These are phyloP conservation scores for Phaeoacremonium minimum DNA, from an alignment of 2,329 filamentous ascomycete genomes.

Conservation along the genomic window DNA sequence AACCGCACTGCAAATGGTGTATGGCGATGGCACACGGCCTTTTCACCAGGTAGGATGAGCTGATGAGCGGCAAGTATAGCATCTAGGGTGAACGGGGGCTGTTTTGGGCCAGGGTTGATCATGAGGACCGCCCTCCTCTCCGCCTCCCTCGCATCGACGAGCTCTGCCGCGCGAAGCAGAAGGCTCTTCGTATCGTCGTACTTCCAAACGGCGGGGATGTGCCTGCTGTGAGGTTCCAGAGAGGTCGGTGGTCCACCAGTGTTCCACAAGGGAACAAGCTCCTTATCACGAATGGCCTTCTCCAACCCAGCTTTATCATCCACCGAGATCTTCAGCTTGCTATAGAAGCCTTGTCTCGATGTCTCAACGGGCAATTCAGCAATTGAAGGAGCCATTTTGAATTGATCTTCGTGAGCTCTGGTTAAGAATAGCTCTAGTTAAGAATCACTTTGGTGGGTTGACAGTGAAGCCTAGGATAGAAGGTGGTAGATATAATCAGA, in stretches of 20 bases:
- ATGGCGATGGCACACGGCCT: conserved; percentile 35
- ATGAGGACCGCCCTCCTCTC: background rate
- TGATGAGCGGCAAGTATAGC: conserved; percentile 17
- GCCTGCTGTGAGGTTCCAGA: background rate
- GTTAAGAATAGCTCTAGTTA: no score
- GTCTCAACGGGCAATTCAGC: background rate
- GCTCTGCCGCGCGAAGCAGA: background rate
- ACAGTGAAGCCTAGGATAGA: no score
- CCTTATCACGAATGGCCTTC: background rate
- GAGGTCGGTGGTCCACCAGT: background rate
- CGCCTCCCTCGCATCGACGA: background rate
- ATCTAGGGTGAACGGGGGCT: background rate
- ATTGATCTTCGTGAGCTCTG: no score
- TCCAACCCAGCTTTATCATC: background rate
- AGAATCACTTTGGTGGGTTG: no score
- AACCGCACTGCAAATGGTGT: conserved; percentile 39
- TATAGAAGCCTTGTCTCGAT: background rate
- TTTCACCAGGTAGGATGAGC: conserved; percentile 38
- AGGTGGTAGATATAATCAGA: no score
- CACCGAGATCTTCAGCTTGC: background rate
- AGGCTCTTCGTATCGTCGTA: background rate
- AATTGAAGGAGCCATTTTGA: background rate
- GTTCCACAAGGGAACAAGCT: background rate
- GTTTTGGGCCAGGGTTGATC: background rate
- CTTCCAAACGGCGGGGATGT: background rate